phyloP scores from a whole-genome alignment of 75 land plant genomes.

The Sequoiadendron giganteum region DNA sequence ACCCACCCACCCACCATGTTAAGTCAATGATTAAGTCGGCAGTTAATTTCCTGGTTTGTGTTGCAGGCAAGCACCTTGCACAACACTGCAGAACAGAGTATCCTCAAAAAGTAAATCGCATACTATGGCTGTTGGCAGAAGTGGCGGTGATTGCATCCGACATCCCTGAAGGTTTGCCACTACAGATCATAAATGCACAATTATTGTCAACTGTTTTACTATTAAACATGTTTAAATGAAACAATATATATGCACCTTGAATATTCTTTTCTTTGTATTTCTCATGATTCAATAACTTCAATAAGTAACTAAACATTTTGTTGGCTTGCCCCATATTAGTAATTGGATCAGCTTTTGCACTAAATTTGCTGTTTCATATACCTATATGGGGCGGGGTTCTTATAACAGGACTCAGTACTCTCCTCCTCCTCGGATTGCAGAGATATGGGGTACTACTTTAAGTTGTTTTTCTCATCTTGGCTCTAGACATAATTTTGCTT shows the following conservation, averaged over 20 bases:
- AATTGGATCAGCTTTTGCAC: conserved; percentile 36
- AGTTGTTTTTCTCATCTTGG: not conserved
- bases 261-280: conserved; percentile 40
- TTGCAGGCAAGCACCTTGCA: conserved; percentile 65
- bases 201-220: not conserved
- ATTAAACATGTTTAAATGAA: not conserved
- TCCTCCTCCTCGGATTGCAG: conserved; percentile 74
- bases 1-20: too few relatives aligned
- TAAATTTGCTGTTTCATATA: conserved; percentile 32
- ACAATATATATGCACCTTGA: not conserved
- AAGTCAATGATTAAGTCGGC: too few relatives aligned
- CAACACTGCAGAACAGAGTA: conserved; percentile 78
- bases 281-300: conserved; percentile 47
- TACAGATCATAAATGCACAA: not conserved
- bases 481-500: not conserved
- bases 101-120: conserved; percentile 48
- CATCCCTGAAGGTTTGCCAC: conserved; percentile 72
- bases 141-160: conserved; percentile 83
- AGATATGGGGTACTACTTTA: conserved; percentile 58
- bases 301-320: conserved; percentile 10
- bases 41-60: not conserved
- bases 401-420: conserved; percentile 69
- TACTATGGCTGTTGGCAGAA: conserved; percentile 79
- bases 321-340: conserved; percentile 11
- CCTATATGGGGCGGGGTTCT: conserved; percentile 91